These are phyloP conservation scores for Aspergillus fumigatus DNA, from an alignment of 2,329 filamentous ascomycete genomes.

Conservation along the genomic window DNA sequence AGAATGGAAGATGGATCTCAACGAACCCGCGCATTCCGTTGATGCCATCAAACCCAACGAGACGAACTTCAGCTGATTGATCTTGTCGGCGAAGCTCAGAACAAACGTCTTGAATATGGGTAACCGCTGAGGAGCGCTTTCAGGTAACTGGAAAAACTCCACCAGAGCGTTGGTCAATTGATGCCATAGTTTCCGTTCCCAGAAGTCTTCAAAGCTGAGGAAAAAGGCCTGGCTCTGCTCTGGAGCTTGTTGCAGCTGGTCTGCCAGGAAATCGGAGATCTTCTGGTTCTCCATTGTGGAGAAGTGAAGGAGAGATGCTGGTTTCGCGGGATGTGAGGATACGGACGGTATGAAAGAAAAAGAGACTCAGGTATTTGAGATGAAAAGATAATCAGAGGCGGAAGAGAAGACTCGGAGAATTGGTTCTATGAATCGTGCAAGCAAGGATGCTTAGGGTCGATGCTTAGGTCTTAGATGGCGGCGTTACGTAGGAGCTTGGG, in stretches of 20 bases:
- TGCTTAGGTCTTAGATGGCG: conserved; percentile 5
- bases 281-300: conserved; percentile 73
- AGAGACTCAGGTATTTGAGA: background rate
- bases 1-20: background rate
- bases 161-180: conserved; percentile 88
- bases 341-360: background rate
- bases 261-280: conserved; percentile 85
- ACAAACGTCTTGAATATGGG: conserved; percentile 92
- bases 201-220: conserved; percentile 89
- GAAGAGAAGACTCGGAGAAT: background rate
- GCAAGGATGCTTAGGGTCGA: background rate
- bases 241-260: conserved; percentile 82
- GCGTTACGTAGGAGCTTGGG: conserved; percentile 20
- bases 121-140: conserved; percentile 79
- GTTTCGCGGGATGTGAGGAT: background rate
- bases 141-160: conserved; percentile 77
- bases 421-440: background rate
- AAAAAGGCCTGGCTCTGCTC: conserved; percentile 84
- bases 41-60: conserved; percentile 83
- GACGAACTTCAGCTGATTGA: conserved; percentile 97
- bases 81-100: conserved; percentile 93
- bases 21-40: conserved; percentile 59
- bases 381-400: background rate
- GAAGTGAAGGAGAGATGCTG: conserved; percentile 2
- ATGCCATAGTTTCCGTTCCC: conserved; percentile 99